These are phyloP conservation scores for Rhododendron simsii DNA, from an alignment of 148 eudicot species.

Conservation along the genomic window DNA sequence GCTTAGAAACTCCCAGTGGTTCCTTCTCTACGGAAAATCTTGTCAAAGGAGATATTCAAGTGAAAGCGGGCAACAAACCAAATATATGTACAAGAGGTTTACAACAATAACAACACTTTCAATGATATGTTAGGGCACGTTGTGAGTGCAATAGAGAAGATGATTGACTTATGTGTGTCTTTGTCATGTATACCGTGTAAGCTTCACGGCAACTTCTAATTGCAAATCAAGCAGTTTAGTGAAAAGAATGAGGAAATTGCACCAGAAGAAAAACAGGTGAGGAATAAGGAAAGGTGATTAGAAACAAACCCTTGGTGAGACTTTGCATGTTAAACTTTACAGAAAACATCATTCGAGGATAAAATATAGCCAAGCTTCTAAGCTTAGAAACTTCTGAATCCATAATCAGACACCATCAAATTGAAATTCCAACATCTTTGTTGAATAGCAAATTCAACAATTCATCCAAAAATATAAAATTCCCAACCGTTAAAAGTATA, in stretches of 20 bases:
- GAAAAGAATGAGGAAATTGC: background rate
- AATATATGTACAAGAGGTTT: background rate
- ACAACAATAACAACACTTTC: background rate
- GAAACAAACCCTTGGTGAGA: background rate
- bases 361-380: background rate
- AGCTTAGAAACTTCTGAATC: conserved; percentile 1
- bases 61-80: background rate
- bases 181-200: background rate
- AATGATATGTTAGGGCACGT: background rate
- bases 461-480: background rate
- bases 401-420: background rate
- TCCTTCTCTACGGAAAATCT: background rate
- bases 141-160: background rate
- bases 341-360: background rate
- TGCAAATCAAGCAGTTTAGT: background rate
- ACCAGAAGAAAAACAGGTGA: background rate
- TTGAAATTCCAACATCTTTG: background rate
- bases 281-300: background rate
- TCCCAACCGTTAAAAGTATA: background rate
- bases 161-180: background rate
- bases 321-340: background rate
- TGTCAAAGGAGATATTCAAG: background rate
- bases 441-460: background rate
- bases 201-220: background rate
- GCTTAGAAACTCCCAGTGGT: background rate